phyloP scores from a whole-genome alignment of 306 rosid species.

The Malus fusca region DNA sequence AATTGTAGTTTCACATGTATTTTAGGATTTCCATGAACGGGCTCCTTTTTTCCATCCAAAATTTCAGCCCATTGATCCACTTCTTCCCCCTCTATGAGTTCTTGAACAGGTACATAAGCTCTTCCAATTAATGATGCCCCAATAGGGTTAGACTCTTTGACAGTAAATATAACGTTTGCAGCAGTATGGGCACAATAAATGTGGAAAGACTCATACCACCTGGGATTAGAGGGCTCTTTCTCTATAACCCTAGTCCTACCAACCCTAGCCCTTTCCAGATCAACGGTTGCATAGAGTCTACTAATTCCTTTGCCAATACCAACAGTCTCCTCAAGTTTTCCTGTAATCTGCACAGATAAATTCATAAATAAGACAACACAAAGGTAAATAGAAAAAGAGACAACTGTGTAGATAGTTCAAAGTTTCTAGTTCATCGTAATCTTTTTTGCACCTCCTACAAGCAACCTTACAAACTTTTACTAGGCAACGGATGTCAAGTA shows the following conservation, averaged over 20 bases:
- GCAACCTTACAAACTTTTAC: neutral
- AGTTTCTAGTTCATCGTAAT: neutral
- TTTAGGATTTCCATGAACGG: constrained; percentile 30
- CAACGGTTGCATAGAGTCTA: constrained; percentile 32
- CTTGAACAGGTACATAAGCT: constrained; percentile 32
- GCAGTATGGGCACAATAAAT: constrained; percentile 45
- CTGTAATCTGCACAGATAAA: constrained; percentile 19
- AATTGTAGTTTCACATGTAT: constrained; percentile 36
- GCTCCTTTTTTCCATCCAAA: constrained; percentile 19
- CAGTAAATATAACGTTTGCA: constrained; percentile 35
- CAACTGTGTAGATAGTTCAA: too few relatives aligned
- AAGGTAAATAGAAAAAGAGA: neutral
- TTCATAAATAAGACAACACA: neutral
- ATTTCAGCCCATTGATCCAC: constrained; percentile 37
- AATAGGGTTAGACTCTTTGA: constrained; percentile 37
- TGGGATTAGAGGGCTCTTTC: constrained; percentile 25
- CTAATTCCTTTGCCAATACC: constrained; percentile 35
- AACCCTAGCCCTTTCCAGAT: constrained; percentile 42
- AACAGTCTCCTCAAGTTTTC: constrained; percentile 31
- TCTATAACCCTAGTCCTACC: constrained; percentile 40
- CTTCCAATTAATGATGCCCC: constrained; percentile 46
- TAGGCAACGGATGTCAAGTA: neutral
- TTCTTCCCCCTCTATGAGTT: constrained; percentile 27
- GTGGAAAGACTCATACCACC: constrained; percentile 45
- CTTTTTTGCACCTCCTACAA: neutral